Conservation (phyloP, 2,329 filamentous ascomycete genomes). For the Scedosporium minutisporum region DNA sequence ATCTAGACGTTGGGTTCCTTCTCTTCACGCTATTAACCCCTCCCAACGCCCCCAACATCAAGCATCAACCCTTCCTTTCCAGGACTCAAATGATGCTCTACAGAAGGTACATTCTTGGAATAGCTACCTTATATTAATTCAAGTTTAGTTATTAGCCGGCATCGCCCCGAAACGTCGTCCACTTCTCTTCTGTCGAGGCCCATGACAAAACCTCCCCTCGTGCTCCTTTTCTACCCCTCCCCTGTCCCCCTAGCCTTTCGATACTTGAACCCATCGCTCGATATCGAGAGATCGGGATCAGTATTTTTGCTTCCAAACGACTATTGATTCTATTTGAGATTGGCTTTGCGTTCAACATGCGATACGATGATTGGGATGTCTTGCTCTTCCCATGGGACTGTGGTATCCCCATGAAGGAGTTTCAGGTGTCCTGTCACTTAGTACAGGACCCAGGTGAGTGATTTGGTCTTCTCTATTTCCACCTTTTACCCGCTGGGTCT, state of each 20-base stretch:
- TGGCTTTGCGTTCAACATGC: constrained; percentile 45
- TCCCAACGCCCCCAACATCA: neutral
- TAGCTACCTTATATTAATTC: no score
- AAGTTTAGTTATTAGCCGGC: no score
- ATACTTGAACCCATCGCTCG: no score
- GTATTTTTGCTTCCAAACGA: neutral
- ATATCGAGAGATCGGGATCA: no score
- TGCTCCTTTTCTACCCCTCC: no score
- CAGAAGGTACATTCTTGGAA: no score
- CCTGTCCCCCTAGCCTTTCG: no score
- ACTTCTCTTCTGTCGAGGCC: no score
- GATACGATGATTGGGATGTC: constrained; percentile 80
- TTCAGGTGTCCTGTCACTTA: constrained; percentile 67
- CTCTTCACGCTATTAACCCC: neutral
- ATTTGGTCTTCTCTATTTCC: neutral
- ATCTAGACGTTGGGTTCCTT: neutral
- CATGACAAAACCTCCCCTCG: no score
- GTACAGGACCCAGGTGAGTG: constrained; percentile 39
- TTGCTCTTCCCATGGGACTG: constrained; percentile 63
- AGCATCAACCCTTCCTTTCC: neutral
- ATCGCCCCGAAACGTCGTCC: no score
- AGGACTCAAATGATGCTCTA: neutral
- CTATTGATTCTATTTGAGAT: neutral
- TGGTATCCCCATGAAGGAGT: constrained; percentile 68
- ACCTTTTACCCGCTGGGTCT: neutral